Evolutionary conservation across 2,329 filamentous ascomycete species (phyloP), one percentile per base, ranked within the genome.

Genomic region (Endocalyx cinctus): DNA sequence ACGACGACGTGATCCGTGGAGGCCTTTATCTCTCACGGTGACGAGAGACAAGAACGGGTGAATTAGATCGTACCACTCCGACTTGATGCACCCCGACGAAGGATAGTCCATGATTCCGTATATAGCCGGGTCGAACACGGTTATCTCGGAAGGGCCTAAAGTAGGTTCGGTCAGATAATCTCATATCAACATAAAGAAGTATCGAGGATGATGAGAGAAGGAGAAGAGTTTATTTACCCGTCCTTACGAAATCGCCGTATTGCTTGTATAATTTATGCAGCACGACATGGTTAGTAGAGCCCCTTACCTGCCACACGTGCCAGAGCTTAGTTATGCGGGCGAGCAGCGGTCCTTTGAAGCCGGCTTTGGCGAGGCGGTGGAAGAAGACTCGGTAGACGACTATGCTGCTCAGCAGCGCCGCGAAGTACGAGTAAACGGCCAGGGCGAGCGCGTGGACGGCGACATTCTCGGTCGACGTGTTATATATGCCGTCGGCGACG

Each of bases 311-410:
- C 45, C 42, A 54, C 4, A 62, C 38, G 20, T 57, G 53, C 48
- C 62, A 63, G 4, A 63, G 45, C 31, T 66, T 66, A 12, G 53
- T 55, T 13, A 62, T 38, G 3, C 55, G 50, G 14, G 57, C 58
- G 8, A 45, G 44, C 28, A 54, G 54, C 2, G 64, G 64, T 0
- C 64, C 63, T 2, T 52, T 54, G 25, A 66, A 63, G 41, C 43
- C 41, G 22, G 39, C 36, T 10, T 52, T 33, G n/a, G 45, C 50
- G 10, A 65, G 47, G 4, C 57, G 58, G 33, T 66, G 64, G 38
- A 64, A 64, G 34, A 61, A 55, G 3, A 51, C 35, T 12, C 64
- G 54, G 44, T 68, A 62, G n/a, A 60, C 34, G 6, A 52, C 16
- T 13, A 66, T 62, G 38, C 61, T 66, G 7, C 26, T 19, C 6